Conservation (phyloP, 495 filamentous ascomycete genomes). For the Annulohypoxylon moriforme region DNA sequence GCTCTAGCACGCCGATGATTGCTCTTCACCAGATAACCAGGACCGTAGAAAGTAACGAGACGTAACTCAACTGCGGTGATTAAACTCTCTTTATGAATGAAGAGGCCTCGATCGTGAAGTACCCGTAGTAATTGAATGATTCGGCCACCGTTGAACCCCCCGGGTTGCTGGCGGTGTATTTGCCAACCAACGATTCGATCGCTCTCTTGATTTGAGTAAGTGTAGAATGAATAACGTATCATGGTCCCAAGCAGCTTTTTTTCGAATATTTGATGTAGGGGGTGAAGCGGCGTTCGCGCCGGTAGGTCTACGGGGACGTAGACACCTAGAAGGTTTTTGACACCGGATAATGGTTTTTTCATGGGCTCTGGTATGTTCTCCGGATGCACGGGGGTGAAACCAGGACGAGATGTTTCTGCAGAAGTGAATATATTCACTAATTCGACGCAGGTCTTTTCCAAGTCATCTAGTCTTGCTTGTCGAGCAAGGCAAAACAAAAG, state of each 20-base stretch:
- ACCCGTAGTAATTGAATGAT: conserved; percentile 40
- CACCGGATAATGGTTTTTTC: conserved; percentile 26
- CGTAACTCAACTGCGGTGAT: conserved; percentile 28
- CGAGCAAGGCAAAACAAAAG: conserved; percentile 49
- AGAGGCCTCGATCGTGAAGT: conserved; percentile 44
- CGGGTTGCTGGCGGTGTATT: conserved; percentile 1
- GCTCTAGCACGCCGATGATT: conserved; percentile 26
- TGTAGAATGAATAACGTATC: conserved; percentile 46
- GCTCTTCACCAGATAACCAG: conserved; percentile 21
- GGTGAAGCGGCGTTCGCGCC: conserved; percentile 35
- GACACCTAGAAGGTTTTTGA: conserved; percentile 43
- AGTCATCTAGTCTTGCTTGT: conserved; percentile 44
- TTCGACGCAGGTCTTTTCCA: conserved; percentile 45
- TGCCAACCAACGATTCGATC: neutral
- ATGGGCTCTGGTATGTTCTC: conserved; percentile 48
- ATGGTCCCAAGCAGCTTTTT: conserved; percentile 42
- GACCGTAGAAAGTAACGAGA: conserved; percentile 48
- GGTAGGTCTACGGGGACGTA: conserved; percentile 47
- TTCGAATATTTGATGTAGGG: conserved; percentile 49
- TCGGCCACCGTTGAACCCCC: conserved; percentile 38
- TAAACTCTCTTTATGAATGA: conserved; percentile 12
- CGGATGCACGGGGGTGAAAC: conserved; percentile 45
- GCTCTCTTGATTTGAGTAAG: neutral
- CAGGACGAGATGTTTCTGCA: conserved; percentile 27
- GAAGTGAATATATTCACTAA: conserved; percentile 43